These are phyloP conservation scores for Fusarium concolor DNA, from an alignment of 2,329 filamentous ascomycete genomes.

Conservation along the genomic window DNA sequence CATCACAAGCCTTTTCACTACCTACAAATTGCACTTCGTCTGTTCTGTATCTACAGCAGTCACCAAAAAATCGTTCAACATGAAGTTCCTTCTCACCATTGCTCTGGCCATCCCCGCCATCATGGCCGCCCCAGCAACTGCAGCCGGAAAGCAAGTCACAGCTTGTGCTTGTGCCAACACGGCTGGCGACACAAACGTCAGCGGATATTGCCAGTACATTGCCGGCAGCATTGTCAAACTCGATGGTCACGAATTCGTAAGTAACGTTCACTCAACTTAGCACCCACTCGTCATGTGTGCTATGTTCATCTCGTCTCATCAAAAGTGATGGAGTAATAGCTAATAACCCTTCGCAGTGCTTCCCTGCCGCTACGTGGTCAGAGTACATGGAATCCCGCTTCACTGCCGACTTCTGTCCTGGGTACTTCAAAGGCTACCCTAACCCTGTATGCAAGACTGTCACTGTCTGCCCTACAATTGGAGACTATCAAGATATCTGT, in stretches of 20 bases:
- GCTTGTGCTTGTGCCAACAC: constrained; percentile 2
- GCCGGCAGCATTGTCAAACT: background rate
- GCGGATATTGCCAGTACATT: background rate
- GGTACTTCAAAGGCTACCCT: background rate
- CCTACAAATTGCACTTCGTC: rapidly evolving
- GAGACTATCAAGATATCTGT: background rate
- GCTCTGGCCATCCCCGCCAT: background rate
- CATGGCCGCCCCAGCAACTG: background rate
- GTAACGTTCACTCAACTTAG: background rate
- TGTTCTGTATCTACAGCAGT: rapidly evolving
- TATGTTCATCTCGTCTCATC: background rate
- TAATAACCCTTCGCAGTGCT: background rate
- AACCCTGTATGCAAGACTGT: background rate
- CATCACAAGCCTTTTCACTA: background rate
- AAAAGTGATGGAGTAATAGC: background rate
- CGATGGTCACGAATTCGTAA: background rate
- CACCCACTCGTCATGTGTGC: background rate
- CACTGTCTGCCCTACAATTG: background rate
- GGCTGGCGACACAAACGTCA: background rate
- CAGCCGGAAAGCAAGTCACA: background rate
- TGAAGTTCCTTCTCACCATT: background rate
- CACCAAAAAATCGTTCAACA: background rate
- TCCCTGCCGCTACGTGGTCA: background rate
- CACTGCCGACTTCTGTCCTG: background rate
- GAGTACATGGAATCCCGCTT: constrained; percentile 1